Evolutionary conservation across 2,329 filamentous ascomycete species (phyloP).

Genomic region (Ascomycota sp.): DNA sequence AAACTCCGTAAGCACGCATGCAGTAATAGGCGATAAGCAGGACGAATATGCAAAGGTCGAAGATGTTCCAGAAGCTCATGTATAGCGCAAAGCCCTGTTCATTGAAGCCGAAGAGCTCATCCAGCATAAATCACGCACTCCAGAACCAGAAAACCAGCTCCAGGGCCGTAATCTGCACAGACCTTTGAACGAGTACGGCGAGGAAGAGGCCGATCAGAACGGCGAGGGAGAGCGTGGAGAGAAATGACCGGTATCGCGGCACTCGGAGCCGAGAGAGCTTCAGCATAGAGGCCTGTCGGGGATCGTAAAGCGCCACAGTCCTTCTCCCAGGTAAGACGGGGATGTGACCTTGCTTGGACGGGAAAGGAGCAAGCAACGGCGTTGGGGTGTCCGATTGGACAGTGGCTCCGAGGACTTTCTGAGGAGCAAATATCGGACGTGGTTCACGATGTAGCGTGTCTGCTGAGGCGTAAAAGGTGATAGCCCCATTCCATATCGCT

Average conservation of each 20-base stretch:
- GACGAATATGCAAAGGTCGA: conserved; percentile 75
- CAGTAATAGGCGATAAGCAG: conserved; percentile 79
- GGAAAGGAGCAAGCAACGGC: conserved; percentile 23
- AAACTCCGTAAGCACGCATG: conserved; percentile 70
- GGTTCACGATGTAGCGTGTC: conserved; percentile 57
- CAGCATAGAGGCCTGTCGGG: conserved; percentile 72
- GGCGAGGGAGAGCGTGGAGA: conserved; percentile 74
- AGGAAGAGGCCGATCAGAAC: conserved; percentile 72
- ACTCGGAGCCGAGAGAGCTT: conserved; percentile 82
- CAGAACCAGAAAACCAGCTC: conserved; percentile 94
- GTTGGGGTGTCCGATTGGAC: conserved; percentile 24
- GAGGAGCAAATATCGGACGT: conserved; percentile 5
- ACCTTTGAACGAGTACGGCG: conserved; percentile 57
- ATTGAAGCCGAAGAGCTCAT: conserved; percentile 88
- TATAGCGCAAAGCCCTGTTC: conserved; percentile 93
- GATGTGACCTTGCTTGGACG: conserved; percentile 11
- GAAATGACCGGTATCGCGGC: conserved; percentile 74
- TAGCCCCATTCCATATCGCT: conserved; percentile 89
- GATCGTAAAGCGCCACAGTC: conserved; percentile 76
- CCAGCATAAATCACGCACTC: conserved; percentile 92
- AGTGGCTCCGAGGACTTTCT: conserved; percentile 7
- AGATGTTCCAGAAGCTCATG: conserved; percentile 95
- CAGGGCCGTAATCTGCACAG: conserved; percentile 59
- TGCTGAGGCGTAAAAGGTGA: conserved; percentile 80
- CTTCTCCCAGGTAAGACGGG: conserved; percentile 33